Conservation (phyloP, 129 eudicot genomes). For the carrot (Daucus carota) region DNA sequence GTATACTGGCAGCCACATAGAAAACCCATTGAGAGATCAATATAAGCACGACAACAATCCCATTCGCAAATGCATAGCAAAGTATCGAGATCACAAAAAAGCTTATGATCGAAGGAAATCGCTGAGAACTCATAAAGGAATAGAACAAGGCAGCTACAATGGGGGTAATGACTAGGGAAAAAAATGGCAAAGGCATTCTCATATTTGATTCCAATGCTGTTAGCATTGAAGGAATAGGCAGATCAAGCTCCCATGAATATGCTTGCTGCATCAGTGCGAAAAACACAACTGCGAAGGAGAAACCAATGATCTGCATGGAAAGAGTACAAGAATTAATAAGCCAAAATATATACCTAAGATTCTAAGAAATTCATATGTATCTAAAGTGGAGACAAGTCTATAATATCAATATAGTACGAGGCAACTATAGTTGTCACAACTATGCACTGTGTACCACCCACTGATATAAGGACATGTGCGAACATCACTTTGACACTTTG, state of each 20-base stretch:
- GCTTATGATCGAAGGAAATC: constrained; percentile 50
- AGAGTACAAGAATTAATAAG: constrained; percentile 19
- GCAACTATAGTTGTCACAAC: constrained; percentile 1
- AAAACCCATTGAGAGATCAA: constrained; percentile 45
- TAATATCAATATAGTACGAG: not conserved
- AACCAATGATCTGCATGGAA: constrained; percentile 70
- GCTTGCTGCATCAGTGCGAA: constrained; percentile 96
- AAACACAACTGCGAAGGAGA: constrained; percentile 64
- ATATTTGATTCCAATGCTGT: constrained; percentile 76
- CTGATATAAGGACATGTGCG: no score
- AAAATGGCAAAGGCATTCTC: constrained; percentile 61
- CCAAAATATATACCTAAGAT: not conserved
- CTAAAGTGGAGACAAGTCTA: not conserved
- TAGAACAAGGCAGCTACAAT: constrained; percentile 44
- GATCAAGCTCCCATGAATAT: constrained; percentile 84
- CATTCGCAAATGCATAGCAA: constrained; percentile 82
- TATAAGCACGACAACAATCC: constrained; percentile 41
- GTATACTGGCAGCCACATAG: constrained; percentile 49
- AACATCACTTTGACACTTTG: not conserved
- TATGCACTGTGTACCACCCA: not conserved
- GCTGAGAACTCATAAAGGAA: constrained; percentile 41
- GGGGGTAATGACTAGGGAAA: constrained; percentile 44
- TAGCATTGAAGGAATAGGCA: constrained; percentile 74
- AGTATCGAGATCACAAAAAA: constrained; percentile 52
- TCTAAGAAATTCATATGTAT: not conserved